Base-by-base conservation (phyloP, 306 rosid species). In the Prunus kanzakura region DNA sequence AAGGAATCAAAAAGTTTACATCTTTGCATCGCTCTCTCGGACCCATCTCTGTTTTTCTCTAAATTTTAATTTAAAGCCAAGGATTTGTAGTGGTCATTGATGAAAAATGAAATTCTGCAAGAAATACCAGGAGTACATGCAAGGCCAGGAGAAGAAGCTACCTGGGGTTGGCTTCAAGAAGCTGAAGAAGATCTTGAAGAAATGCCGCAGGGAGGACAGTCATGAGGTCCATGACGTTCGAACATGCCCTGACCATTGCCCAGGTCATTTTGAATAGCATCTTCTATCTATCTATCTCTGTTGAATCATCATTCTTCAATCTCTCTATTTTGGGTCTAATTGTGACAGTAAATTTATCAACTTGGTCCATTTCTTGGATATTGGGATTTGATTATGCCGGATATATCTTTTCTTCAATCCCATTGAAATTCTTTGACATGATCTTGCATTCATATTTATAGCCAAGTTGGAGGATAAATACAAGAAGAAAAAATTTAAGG, bases 91-190 rank as follows among this genome's bases (percentile, higher is more conserved):
- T 71, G 35, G 69, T 64, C 79, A 35, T 45, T 69, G 16, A 58
- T 56, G 67, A 69, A 85, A 82, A 50, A 95, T 95, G 98, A 95
- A 95, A 83, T 95, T 95, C 86, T 92, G 98, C 86, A 95, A 95
- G 88, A 89, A 73, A 80, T 95, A 95, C 79, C 91, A 87, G 67
- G 84, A 90, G 71, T 95, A 88, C 90, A 85, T 92, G 93, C 91
- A 88, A 79, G 88, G 86, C 62, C 97, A 95, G 69, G 81, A 87
- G 86, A 82, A 84, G 69, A 88, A 90, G 54, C 88, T 90, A 16
- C 98, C 96, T 8, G 97, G 52, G 51, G 88, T 95, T 77, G 96
- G 93, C 15, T 88, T 95, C 82, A 95, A 95, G 86, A 91, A 89
- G 83, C 97, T 89, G 61, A 95, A 95, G 85, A 95, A 90, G 82